Conservation (phyloP, 1,284 basidiomycete species). For the Cryptococcus sp. region DNA sequence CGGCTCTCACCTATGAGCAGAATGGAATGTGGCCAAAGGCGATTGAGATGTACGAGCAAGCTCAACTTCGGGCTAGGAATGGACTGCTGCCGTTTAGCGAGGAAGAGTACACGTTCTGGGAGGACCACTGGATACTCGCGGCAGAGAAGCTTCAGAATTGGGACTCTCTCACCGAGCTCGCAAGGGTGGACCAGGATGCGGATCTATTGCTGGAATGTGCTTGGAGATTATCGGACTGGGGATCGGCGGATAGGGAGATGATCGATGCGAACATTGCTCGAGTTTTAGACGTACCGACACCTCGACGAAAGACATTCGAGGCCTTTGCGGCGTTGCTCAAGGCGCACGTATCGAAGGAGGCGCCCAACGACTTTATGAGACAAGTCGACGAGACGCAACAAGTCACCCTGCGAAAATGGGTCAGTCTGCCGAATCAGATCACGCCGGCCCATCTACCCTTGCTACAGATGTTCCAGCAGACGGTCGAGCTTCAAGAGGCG, state of each 20-base stretch:
- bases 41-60: slow-evolving; percentile 80
- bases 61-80: slow-evolving; percentile 78
- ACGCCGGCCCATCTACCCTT: slow-evolving; percentile 91
- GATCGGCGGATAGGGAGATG: slow-evolving; percentile 56
- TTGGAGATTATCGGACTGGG: slow-evolving; percentile 93
- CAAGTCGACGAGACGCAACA: slow-evolving; percentile 97
- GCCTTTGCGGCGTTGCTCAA: slow-evolving; percentile 79
- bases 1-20: slow-evolving; percentile 90
- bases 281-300: slow-evolving; percentile 81
- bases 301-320: slow-evolving; percentile 90
- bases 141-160: slow-evolving; percentile 97
- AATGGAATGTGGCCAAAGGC: slow-evolving; percentile 97
- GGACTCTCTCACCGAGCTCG: slow-evolving; percentile 92
- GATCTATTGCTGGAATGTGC: slow-evolving; percentile 92
- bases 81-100: slow-evolving; percentile 88
- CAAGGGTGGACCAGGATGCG: slow-evolving; percentile 82
- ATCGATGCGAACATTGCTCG: slow-evolving; percentile 80
- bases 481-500: slow-evolving; percentile 95
- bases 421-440: slow-evolving; percentile 72
- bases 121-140: slow-evolving; percentile 97
- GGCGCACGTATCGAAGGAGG: slow-evolving; percentile 48
- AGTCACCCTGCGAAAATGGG: slow-evolving; percentile 93
- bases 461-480: slow-evolving; percentile 97
- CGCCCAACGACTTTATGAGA: slow-evolving; percentile 64
- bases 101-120: slow-evolving; percentile 95